These are phyloP conservation scores for Nannochloris sp. DNA, from an alignment of 139 green algal genomes.

Conservation along the genomic window DNA sequence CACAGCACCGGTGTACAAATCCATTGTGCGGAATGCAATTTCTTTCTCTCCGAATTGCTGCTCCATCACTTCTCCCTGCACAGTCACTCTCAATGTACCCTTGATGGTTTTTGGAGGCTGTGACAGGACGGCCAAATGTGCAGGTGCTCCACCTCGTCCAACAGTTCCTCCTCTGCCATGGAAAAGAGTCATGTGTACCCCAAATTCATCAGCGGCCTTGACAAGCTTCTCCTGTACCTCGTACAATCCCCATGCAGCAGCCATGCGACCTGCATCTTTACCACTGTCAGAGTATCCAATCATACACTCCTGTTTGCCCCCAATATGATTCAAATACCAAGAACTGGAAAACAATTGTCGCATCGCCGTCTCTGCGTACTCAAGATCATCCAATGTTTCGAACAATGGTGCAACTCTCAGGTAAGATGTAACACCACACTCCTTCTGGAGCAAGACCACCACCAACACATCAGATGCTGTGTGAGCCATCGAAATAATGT, in stretches of 20 bases:
- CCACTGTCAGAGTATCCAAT: constrained; percentile 94
- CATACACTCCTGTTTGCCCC: constrained; percentile 71
- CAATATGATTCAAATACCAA: constrained; percentile 56
- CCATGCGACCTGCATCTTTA: constrained; percentile 91
- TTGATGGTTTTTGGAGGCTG: constrained; percentile 84
- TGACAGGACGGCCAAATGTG: constrained; percentile 85
- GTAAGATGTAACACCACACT: constrained; percentile 15
- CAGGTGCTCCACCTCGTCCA: constrained; percentile 87
- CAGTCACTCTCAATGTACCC: constrained; percentile 82
- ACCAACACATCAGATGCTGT: constrained; percentile 81
- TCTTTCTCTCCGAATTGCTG: constrained; percentile 71
- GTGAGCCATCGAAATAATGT: constrained; percentile 93
- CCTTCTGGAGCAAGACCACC: constrained; percentile 88
- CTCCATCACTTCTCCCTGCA: constrained; percentile 80
- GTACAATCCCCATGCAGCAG: constrained; percentile 88
- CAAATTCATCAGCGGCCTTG: constrained; percentile 25
- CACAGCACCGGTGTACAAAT: constrained; percentile 81
- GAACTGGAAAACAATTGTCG: constrained; percentile 43
- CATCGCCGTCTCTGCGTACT: constrained; percentile 52
- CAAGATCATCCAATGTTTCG: constrained; percentile 87
- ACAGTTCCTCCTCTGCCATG: constrained; percentile 92
- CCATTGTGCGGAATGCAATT: constrained; percentile 55
- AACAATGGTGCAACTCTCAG: constrained; percentile 92
- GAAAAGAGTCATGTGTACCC: constrained; percentile 88
- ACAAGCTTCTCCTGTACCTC: constrained; percentile 46